Base-by-base conservation (phyloP, 1,284 basidiomycete species). In the Athelia sp. region DNA sequence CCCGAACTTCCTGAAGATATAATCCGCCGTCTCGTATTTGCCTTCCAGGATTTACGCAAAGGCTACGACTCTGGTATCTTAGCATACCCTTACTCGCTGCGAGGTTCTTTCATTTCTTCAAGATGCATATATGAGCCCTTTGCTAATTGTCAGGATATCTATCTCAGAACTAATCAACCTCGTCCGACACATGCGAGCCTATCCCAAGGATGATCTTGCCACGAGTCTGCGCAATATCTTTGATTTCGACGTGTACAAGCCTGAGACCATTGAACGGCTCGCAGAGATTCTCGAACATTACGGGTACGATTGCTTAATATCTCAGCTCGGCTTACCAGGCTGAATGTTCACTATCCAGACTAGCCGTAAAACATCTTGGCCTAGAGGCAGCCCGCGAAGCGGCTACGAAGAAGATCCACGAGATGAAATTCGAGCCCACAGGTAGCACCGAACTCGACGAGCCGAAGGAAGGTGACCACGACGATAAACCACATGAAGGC, bases 241-340 rank as follows among this genome's bases (percentile, higher is more conserved):
- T 55, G 82, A 85, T 58, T 85, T 84, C 53, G 82, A 85, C 56
- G 72, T 84, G 8, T 81, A 81, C 59, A 79, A 76, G 55, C 78
- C 76, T 0, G 81, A 83, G 51, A 81, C 79, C 4, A 80, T 82
- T 35, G 78, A 82, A 43, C 79, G 76, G 56, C 65, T 85, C 15
- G 71, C 69, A 1, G 71, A 76, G 21, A 79, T 84, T 19, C 62
- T 85, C 21, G 67, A 76, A 43, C 75, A 75, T 50, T 79, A 84
- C 56, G 82, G 81, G 81, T 82, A 51, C 19, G 71, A 22, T 23
- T 50, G 4, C 24, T 21, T 26, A 36, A 26, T 52, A 18, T 19
- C 34, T 11, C n/a, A 26, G 3, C 32, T 50, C 52, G 18, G n/a
- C 34, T 40, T 34, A 26, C 23, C 40, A 17, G 26, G 6, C 4